Percentiles rank a stretch among this genome's conserved stretches.
These are phyloP conservation scores for Quercus glauca DNA, from an alignment of 306 rosid species.

Conservation along the genomic window DNA sequence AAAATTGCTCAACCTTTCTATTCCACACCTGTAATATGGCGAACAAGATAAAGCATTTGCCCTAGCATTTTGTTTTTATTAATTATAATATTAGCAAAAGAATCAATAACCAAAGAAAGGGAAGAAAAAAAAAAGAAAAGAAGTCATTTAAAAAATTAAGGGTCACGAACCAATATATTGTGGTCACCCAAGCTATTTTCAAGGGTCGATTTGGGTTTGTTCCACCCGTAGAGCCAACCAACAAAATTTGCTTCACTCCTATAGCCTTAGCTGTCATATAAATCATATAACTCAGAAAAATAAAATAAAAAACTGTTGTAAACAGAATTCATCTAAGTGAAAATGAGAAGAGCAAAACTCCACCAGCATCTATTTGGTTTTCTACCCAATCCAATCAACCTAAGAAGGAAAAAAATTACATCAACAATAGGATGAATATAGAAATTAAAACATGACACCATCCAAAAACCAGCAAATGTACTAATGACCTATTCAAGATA, in stretches of 20 bases:
- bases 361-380: slow-evolving; percentile 90
- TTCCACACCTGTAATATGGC: slow-evolving; percentile 65
- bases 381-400: slow-evolving; percentile 98
- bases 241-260: slow-evolving; percentile 70
- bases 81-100: not conserved
- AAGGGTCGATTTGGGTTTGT: slow-evolving; percentile 68
- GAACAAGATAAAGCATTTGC: too few relatives aligned
- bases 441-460: not conserved
- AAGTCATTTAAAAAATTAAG: not conserved
- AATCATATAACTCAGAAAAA: slow-evolving; percentile 14
- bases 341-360: slow-evolving; percentile 10
- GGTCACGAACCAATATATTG: slow-evolving; percentile 49
- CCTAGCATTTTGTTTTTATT: too few relatives aligned
- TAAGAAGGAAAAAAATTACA: slow-evolving; percentile 27
- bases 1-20: slow-evolving; percentile 89
- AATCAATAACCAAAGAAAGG: not conserved
- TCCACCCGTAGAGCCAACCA: slow-evolving; percentile 76
- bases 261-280: slow-evolving; percentile 69
- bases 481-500: slow-evolving; percentile 67
- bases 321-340: not conserved
- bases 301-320: not conserved
- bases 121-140: not conserved
- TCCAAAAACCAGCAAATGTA: not conserved
- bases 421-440: not conserved
- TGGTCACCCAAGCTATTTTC: slow-evolving; percentile 74